These are phyloP conservation scores for Talaromyces rugulosus DNA, from an alignment of 2,329 filamentous ascomycete species.

Conservation along the genomic window DNA sequence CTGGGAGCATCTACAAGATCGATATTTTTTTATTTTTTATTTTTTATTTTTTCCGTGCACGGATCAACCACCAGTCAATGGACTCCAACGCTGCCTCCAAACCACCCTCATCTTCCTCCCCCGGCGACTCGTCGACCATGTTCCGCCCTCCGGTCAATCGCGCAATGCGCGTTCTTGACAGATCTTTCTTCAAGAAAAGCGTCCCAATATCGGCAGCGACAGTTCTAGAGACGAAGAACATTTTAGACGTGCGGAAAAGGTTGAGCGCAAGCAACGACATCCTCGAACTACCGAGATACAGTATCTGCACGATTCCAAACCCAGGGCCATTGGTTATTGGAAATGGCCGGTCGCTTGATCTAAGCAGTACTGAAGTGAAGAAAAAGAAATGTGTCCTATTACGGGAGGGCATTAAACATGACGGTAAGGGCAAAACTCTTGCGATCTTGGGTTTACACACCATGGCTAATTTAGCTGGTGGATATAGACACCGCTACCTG, in stretches of 20 bases:
- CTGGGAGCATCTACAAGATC: background rate
- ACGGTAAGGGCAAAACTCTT: constrained; percentile 32
- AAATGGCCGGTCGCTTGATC: constrained; percentile 18
- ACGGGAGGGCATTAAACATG: constrained; percentile 32
- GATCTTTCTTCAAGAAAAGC: constrained; percentile 73
- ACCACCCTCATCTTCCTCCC: background rate
- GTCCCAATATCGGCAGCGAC: constrained; percentile 74
- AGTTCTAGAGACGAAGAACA: constrained; percentile 69
- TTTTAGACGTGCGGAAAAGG: constrained; percentile 65
- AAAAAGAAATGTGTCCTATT: constrained; percentile 37
- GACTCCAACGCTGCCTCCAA: constrained; percentile 8
- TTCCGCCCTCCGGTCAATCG: constrained; percentile 79
- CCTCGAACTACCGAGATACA: constrained; percentile 60
- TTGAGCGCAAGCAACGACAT: constrained; percentile 64
- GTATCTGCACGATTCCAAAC: constrained; percentile 56
- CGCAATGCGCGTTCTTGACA: constrained; percentile 75
- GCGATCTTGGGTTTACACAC: background rate
- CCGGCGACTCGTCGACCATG: constrained; percentile 35
- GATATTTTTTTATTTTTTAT: background rate
- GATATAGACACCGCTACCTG: constrained; percentile 65
- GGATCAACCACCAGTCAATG: constrained; percentile 17
- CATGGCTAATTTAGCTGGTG: background rate
- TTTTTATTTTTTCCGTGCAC: constrained; percentile 6
- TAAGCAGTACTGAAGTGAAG: constrained; percentile 53
- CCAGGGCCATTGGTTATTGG: constrained; percentile 20